Percentiles rank a stretch among this genome's conserved stretches.
These are phyloP conservation scores for Chaetoscypha palmicola DNA, from an alignment of 2,329 filamentous ascomycete genomes.

Conservation along the genomic window DNA sequence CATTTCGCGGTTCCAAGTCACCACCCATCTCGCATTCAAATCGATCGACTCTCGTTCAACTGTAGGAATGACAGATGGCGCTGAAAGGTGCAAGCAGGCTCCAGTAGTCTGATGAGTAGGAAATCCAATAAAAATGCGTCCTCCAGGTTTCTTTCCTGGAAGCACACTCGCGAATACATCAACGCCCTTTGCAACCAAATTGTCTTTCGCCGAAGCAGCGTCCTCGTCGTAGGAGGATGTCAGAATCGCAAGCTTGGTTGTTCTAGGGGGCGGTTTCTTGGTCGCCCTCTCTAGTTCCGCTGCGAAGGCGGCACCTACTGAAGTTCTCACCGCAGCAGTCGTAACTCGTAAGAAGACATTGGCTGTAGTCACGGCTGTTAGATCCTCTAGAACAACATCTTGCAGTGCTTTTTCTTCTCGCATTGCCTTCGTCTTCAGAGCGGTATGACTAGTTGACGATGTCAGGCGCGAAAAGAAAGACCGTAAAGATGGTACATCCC, in stretches of 20 bases:
- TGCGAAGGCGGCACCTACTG: slow-evolving; percentile 64
- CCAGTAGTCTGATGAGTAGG: slow-evolving; percentile 96
- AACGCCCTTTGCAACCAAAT: slow-evolving; percentile 47
- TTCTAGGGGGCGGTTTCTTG: slow-evolving; percentile 90
- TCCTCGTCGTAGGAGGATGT: slow-evolving; percentile 89
- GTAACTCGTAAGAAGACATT: slow-evolving; percentile 86
- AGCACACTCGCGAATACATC: slow-evolving; percentile 89
- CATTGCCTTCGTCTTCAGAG: slow-evolving; percentile 47
- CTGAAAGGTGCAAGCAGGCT: slow-evolving; percentile 87
- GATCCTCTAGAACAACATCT: slow-evolving; percentile 59
- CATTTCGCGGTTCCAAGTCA: slow-evolving; percentile 93
- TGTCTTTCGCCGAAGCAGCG: slow-evolving; percentile 43
- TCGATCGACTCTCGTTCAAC: slow-evolving; percentile 97
- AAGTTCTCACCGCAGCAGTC: slow-evolving; percentile 74
- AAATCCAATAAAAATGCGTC: slow-evolving; percentile 94
- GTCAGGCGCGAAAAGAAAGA: slow-evolving; percentile 79
- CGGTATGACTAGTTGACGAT: slow-evolving; percentile 43
- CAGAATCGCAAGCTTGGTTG: slow-evolving; percentile 76
- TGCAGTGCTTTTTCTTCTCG: slow-evolving; percentile 58
- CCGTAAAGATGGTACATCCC: slow-evolving; percentile 57
- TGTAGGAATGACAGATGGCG: slow-evolving; percentile 91
- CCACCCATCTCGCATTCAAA: slow-evolving; percentile 88
- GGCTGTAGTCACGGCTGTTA: slow-evolving; percentile 62
- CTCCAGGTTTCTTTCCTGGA: slow-evolving; percentile 72
- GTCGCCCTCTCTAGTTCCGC: slow-evolving; percentile 89